Evolutionary conservation across 306 rosid species (phyloP), one percentile per base, ranked within the genome.

Genomic region (Potentilla sterilis): DNA sequence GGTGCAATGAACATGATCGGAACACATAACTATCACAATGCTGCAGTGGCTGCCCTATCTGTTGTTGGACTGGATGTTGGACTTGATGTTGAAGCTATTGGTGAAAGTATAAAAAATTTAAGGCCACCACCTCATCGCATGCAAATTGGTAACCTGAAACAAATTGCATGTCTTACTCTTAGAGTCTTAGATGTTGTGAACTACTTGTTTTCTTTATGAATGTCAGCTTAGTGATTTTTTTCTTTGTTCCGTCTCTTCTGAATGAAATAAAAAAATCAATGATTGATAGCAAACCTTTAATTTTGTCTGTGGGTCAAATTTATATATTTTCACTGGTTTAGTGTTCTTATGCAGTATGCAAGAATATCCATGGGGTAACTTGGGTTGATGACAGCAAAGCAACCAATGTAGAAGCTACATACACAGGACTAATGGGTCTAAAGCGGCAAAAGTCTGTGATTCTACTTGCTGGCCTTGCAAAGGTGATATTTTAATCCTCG

Each of bases 301-400:
- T 34, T 32, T 43, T 32, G 9, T 37, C n/a, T 9, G 47, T 46
- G 37, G 49, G 34, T 43, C 22, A 10, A 8, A 32, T 10, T 42
- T 13, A 3, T 42, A 58, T 57, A 13, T 69, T 49, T 55, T 81
- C 54, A 35, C 58, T 24, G 16, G 13, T 68, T 71, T 61, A 24
- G 21, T 48, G 69, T 65, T 34, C 16, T 59, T 71, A 28, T 72
- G 77, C 71, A 76, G 78, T 81, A 49, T 61, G 61, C 75, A 76
- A 59, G 64, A 78, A 76, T 77, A 37, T 61, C 59, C 38, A 37
- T 13, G 75, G 81, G 58, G 28, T 76, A n/a, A 72, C 77, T 12
- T 81, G 84, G 84, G 78, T 81, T 10, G 77, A 81, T 57, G 81
- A 81, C 75, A 76, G 81, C 58, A 81, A 81, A 66, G 81, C 84